phyloP scores from a whole-genome alignment of 2,329 filamentous ascomycete species.

The Aspergillus uvarum region DNA sequence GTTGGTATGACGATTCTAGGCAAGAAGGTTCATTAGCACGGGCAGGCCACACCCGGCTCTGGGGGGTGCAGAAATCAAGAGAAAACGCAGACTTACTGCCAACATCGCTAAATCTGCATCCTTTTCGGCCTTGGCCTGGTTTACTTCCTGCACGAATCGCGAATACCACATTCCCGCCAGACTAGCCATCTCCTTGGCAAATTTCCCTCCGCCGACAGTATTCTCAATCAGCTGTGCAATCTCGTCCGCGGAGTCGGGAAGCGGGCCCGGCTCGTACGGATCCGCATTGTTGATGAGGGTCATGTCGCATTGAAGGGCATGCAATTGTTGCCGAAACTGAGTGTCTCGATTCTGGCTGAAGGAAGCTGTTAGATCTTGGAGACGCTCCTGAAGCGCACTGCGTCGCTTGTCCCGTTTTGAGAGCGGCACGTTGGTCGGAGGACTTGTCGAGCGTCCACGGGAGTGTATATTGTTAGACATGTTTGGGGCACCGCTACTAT shows the following conservation, averaged over 20 bases:
- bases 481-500: conserved; percentile 19
- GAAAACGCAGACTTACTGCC: conserved; percentile 61
- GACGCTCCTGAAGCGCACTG: conserved; percentile 75
- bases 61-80: background rate
- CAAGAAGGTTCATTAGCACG: background rate
- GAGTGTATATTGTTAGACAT: conserved; percentile 24
- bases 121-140: conserved; percentile 81
- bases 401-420: conserved; percentile 92
- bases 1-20: conserved; percentile 58
- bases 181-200: conserved; percentile 65
- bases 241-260: conserved; percentile 65
- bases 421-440: conserved; percentile 41
- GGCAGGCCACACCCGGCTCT: conserved; percentile 5
- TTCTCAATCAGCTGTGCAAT: conserved; percentile 63
- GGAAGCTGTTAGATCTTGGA: conserved; percentile 71
- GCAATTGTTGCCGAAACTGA: conserved; percentile 84
- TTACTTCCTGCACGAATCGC: conserved; percentile 81
- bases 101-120: conserved; percentile 80
- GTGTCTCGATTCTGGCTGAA: conserved; percentile 79
- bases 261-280: conserved; percentile 69
- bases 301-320: conserved; percentile 89
- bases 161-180: conserved; percentile 77
- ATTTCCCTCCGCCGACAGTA: conserved; percentile 58
- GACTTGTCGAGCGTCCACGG: conserved; percentile 33
- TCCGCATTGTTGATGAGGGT: conserved; percentile 82